Evolutionary conservation across 2,329 filamentous ascomycete species (phyloP).

Genomic region (Pseudohalonectria lignicola): DNA sequence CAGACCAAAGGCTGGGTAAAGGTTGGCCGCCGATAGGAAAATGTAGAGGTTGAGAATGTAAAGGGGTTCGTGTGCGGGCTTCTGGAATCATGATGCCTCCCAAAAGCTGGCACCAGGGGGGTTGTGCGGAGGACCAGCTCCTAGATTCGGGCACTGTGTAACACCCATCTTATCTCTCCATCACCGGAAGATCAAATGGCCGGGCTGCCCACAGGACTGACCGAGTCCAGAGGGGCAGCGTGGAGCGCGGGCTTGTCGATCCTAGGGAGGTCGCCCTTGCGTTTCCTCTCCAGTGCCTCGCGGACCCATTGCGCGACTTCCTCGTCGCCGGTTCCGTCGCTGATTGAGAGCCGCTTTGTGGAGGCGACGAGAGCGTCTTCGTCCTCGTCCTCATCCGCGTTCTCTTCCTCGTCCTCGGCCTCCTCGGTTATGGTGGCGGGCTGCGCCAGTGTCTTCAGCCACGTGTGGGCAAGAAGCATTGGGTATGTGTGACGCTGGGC

Average conservation of each 20-base stretch:
- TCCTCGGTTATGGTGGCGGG: slow-evolving; percentile 22
- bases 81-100: no score
- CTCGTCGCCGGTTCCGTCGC: slow-evolving; percentile 48
- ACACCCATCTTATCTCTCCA: no score
- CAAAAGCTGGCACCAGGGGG: no score
- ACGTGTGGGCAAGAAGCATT: slow-evolving; percentile 79
- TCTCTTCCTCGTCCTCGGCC: slow-evolving; percentile 21
- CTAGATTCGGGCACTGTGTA: no score
- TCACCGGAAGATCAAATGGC: no score
- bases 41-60: no score
- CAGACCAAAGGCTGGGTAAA: no score
- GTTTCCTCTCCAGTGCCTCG: slow-evolving; percentile 55
- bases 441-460: slow-evolving; percentile 45
- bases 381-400: slow-evolving; percentile 8
- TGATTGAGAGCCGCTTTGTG: slow-evolving; percentile 15
- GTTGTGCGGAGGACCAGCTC: no score
- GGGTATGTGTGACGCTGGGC: slow-evolving; percentile 89
- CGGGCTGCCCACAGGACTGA: no score
- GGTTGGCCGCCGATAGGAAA: no score
- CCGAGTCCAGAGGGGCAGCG: slow-evolving; percentile 69
- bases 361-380: neutral
- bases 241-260: slow-evolving; percentile 71
- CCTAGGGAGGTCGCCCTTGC: slow-evolving; percentile 37
- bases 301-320: slow-evolving; percentile 85
- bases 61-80: no score